These are phyloP conservation scores for Boletus albobrunnescens DNA, from an alignment of 1,284 basidiomycete genomes.

Conservation along the genomic window DNA sequence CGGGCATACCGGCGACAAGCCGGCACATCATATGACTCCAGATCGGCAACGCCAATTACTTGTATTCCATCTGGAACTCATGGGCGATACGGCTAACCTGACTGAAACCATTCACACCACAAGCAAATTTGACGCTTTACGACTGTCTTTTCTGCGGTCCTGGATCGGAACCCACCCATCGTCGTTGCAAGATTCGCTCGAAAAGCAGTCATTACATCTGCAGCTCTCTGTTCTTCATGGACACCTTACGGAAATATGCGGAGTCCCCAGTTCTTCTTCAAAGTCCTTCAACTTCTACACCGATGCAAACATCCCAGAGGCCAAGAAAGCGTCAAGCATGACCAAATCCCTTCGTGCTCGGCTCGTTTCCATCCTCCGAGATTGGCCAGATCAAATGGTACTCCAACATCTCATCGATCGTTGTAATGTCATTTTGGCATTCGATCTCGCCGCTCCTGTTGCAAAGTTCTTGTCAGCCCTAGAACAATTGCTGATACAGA, in stretches of 20 bases:
- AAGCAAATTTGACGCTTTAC: constrained; percentile 19
- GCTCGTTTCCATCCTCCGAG: constrained; percentile 58
- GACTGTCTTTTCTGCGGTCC: constrained; percentile 22
- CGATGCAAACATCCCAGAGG: constrained; percentile 70
- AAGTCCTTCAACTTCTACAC: constrained; percentile 73
- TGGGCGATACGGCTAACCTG: constrained; percentile 4
- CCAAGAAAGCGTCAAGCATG: constrained; percentile 55
- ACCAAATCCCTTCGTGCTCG: constrained; percentile 52
- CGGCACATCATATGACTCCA: constrained; percentile 16
- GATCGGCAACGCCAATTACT: constrained; percentile 27
- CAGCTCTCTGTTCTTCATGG: constrained; percentile 27
- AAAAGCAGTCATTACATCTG: constrained; percentile 25
- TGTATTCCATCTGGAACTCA: constrained; percentile 26
- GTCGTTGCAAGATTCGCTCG: constrained; percentile 25
- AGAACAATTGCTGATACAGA: constrained; percentile 84
- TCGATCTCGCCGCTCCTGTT: constrained; percentile 71
- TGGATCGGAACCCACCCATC: constrained; percentile 13
- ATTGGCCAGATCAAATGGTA: constrained; percentile 98
- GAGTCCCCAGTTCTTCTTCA: constrained; percentile 4
- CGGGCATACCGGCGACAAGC: constrained; percentile 6
- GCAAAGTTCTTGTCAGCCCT: constrained; percentile 82
- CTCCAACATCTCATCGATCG: constrained; percentile 80
- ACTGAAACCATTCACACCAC: background rate
- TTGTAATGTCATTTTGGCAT: constrained; percentile 65
- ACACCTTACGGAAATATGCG: constrained; percentile 21